phyloP scores from a whole-genome alignment of 768 basidiomycete species.

The button mushroom (Agaricus bisporus) region DNA sequence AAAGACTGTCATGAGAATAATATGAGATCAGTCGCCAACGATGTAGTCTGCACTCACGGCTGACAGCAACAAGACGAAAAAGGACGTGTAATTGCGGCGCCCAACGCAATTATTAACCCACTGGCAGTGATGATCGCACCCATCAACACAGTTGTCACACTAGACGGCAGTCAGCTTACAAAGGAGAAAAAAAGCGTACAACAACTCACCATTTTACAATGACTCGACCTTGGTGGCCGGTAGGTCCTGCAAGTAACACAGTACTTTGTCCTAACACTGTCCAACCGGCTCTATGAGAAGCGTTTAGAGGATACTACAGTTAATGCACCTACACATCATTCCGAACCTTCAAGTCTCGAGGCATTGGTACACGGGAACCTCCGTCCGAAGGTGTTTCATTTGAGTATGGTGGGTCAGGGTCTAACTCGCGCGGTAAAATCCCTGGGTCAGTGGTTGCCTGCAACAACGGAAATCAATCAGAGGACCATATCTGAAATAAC shows the following conservation, averaged over 20 bases:
- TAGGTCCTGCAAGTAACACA: conserved; percentile 92
- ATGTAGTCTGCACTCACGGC: conserved; percentile 45
- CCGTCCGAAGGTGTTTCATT: conserved; percentile 58
- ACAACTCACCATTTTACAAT: conserved; percentile 81
- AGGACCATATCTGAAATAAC: neutral
- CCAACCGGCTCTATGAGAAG: neutral
- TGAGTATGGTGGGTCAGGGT: conserved; percentile 79
- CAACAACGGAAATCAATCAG: conserved; percentile 1
- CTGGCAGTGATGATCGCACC: conserved; percentile 88
- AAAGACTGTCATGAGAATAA: conserved; percentile 42
- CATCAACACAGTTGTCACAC: conserved; percentile 98
- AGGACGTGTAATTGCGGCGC: conserved; percentile 90
- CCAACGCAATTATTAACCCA: conserved; percentile 97
- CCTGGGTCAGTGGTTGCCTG: conserved; percentile 83
- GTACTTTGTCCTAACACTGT: conserved; percentile 86
- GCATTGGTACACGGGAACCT: conserved; percentile 57
- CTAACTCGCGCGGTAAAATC: conserved; percentile 82
- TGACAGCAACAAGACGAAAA: conserved; percentile 76
- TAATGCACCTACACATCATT: conserved; percentile 56
- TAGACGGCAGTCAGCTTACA: conserved; percentile 19
- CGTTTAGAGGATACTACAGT: neutral
- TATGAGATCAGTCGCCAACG: conserved; percentile 9
- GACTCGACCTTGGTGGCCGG: conserved; percentile 89
- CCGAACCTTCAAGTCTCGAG: conserved; percentile 77
- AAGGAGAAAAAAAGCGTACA: no score